These are phyloP conservation scores for Phytophthora fragariaefolia DNA, from an alignment of 352 stramenopile genomes.

Conservation along the genomic window DNA sequence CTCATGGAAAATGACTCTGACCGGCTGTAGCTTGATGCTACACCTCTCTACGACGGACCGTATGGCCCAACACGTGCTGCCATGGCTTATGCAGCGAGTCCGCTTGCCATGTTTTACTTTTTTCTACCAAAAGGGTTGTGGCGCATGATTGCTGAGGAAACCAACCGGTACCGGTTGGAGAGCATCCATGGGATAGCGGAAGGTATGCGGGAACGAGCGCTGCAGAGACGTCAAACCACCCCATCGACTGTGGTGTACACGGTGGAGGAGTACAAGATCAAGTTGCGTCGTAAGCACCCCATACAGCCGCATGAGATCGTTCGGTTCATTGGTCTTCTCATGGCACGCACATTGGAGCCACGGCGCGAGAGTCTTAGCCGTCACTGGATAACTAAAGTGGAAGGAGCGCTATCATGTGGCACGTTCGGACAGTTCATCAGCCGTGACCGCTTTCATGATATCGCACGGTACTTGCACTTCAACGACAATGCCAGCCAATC, in stretches of 20 bases:
- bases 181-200: not conserved
- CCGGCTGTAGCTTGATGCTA: not conserved
- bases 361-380: too few relatives aligned
- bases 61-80: not conserved
- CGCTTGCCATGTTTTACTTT: conserved; percentile 7
- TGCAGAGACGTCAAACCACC: not conserved
- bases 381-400: too few relatives aligned
- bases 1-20: not conserved
- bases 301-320: too few relatives aligned
- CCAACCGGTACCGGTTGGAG: not conserved
- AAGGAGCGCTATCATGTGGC: too few relatives aligned
- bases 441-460: too few relatives aligned
- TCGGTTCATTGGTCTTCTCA: too few relatives aligned
- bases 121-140: conserved; percentile 10
- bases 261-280: not conserved
- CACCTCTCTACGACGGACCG: not conserved
- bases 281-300: not conserved
- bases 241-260: not conserved
- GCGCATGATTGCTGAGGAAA: not conserved
- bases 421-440: too few relatives aligned
- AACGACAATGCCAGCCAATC: too few relatives aligned
- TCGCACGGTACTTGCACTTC: too few relatives aligned
- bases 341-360: too few relatives aligned
- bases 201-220: not conserved
- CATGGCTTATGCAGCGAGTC: not conserved